A percentile compares a stretch with the other conserved stretches of the same genome.
phyloP scores from a whole-genome alignment of 495 filamentous ascomycete genomes.

The Penicillium subrubescens region DNA sequence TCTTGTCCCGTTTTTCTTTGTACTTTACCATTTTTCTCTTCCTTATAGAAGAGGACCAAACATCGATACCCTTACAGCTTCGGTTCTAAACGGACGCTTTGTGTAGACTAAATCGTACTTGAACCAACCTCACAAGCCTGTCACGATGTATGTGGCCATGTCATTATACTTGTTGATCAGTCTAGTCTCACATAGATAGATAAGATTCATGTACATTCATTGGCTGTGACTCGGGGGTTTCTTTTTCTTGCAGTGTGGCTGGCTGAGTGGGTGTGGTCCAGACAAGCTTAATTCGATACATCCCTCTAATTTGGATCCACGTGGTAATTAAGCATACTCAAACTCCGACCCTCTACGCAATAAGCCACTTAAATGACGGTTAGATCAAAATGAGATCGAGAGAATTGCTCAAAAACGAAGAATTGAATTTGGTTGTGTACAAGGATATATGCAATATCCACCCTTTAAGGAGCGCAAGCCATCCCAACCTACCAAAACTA shows the following conservation, averaged over 20 bases:
- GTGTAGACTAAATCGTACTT: neutral
- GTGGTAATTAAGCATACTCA: neutral
- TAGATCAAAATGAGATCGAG: neutral
- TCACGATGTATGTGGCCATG: neutral
- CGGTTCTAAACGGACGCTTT: slow-evolving; percentile 11
- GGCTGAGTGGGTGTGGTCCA: neutral
- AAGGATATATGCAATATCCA: slow-evolving; percentile 13
- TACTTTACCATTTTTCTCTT: slow-evolving; percentile 31
- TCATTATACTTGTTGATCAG: neutral
- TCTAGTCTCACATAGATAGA: neutral
- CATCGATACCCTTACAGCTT: slow-evolving; percentile 50
- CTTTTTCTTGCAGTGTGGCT: neutral
- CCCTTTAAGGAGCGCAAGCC: slow-evolving; percentile 20
- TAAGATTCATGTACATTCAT: neutral
- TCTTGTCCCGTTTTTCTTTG: slow-evolving; percentile 26
- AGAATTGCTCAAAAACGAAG: neutral
- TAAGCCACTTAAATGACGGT: neutral
- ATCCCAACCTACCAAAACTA: slow-evolving; percentile 11
- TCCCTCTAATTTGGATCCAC: neutral
- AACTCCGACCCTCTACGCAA: neutral
- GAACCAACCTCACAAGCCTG: neutral
- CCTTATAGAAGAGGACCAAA: slow-evolving; percentile 31
- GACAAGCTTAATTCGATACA: neutral
- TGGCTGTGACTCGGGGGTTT: neutral
- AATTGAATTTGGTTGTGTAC: slow-evolving; percentile 21